Base-by-base conservation (phyloP, 2,329 filamentous ascomycete species). In the Aspergillus ochraceoroseus region DNA sequence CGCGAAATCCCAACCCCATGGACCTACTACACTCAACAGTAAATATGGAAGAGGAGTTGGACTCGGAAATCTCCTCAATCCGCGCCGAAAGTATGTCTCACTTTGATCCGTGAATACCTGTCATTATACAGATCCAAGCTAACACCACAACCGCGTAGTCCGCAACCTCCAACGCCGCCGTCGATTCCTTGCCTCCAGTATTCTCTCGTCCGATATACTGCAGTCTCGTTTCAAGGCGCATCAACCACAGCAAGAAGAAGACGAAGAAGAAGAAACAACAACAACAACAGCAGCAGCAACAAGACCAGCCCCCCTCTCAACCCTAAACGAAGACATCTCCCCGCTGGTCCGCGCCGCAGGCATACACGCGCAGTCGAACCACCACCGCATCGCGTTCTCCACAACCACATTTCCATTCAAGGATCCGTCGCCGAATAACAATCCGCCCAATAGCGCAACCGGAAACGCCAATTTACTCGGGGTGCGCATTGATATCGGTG, bases 371-470 rank as follows among this genome's bases (percentile, higher is more conserved):
- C 46, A 61, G 38, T 52, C 56, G 3, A 71, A 71, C 39, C 58
- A 67, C 48, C 58, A 71, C 53, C 66, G 67, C 22, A 58, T 71
- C 32, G 65, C 64, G 3, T 70, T 70, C 51, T 66, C 67, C 4
- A 57, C 64, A 7, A 72, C 68, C 1, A 56, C 66, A 2, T 72
- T 72, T 41, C 67, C 68, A 3, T 72, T 70, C 50, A 62, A 57
- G 35, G 68, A 72, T 36, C 69, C 69, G 2, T 63, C 63, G 0
- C 64, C 68, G 2, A 55, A n/a, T n/a, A n/a, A n/a, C n/a, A n/a
- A n/a, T n/a, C n/a, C 52, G 14, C 18, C 42, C 1, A 31, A 19
- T 7, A 15, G 3, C 19, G 50, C 55, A 5, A 39, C 49, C 3
- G 22, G 17, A 13, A 5, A 19, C 13, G n/a, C 34, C n/a, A 43